phyloP scores from a whole-genome alignment of 805 yeast species.

The Candida endomychidarum region DNA sequence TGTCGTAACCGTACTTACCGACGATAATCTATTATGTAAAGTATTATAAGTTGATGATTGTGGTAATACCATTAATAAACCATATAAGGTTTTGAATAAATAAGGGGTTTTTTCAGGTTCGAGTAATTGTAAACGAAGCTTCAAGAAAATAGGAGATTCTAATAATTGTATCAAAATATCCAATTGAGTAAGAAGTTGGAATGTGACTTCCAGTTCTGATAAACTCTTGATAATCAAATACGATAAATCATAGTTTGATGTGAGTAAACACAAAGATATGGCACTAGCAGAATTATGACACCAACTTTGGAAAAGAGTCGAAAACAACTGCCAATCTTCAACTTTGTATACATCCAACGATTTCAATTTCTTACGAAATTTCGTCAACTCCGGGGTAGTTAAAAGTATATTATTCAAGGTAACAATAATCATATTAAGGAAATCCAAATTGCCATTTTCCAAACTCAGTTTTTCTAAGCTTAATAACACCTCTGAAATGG shows the following conservation, averaged over 20 bases:
- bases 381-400: constrained; percentile 77
- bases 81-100: constrained; percentile 84
- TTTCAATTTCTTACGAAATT: constrained; percentile 65
- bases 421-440: constrained; percentile 79
- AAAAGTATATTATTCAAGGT: constrained; percentile 82
- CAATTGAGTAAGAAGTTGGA: constrained; percentile 77
- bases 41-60: constrained; percentile 90
- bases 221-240: constrained; percentile 77
- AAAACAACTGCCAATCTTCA: constrained; percentile 69
- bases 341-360: constrained; percentile 49
- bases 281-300: constrained; percentile 88
- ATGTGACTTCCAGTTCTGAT: constrained; percentile 78
- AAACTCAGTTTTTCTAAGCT: constrained; percentile 38
- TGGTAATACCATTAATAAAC: constrained; percentile 89
- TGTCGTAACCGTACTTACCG: constrained; percentile 47
- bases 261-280: constrained; percentile 76
- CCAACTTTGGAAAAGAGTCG: constrained; percentile 84
- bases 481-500: constrained; percentile 73
- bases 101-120: constrained; percentile 83
- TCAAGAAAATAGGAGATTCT: constrained; percentile 90
- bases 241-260: constrained; percentile 87
- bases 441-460: constrained; percentile 59
- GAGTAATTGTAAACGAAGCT: constrained; percentile 80
- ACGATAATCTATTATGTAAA: constrained; percentile 69
- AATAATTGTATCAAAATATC: constrained; percentile 86